A percentile compares a stretch with the other conserved stretches of the same genome.
Evolutionary conservation across 805 yeast genomes (phyloP).

Genomic region (Saturnispora dispora): DNA sequence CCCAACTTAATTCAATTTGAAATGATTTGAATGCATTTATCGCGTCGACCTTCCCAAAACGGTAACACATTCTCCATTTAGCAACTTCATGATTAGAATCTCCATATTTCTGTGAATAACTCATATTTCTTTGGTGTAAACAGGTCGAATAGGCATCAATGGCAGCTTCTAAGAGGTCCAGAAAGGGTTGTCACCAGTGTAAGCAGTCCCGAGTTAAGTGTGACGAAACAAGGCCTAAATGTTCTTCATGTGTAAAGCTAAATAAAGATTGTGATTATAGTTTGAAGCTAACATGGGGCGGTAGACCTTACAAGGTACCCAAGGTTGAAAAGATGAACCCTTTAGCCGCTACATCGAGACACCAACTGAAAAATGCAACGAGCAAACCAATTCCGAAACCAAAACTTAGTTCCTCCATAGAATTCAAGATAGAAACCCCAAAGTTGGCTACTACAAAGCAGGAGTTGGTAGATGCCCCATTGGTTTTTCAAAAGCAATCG

Average conservation of each 20-base stretch:
- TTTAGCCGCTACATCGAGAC: constrained; percentile 10
- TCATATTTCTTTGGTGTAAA: neutral
- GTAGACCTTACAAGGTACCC: constrained; percentile 48
- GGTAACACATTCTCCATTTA: neutral
- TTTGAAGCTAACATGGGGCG: constrained; percentile 63
- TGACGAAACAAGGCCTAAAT: constrained; percentile 56
- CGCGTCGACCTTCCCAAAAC: neutral
- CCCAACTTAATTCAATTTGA: neutral
- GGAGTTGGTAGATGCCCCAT: neutral
- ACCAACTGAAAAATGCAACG: neutral
- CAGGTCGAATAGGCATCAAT: neutral
- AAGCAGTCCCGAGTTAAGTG: constrained; percentile 59
- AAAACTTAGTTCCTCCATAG: constrained; percentile 3
- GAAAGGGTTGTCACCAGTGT: constrained; percentile 56
- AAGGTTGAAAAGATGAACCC: constrained; percentile 28
- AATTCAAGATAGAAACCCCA: constrained; percentile 13
- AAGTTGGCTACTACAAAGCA: neutral
- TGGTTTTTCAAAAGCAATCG: neutral
- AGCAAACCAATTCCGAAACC: neutral
- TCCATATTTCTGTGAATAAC: neutral
- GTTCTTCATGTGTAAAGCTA: constrained; percentile 45
- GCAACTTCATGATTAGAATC: neutral
- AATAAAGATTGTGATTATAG: constrained; percentile 51
- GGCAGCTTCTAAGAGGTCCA: constrained; percentile 10
- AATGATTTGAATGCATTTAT: no score